phyloP scores from a whole-genome alignment of 2,329 filamentous ascomycete species.

The Sporothrix pseudoabietina region DNA sequence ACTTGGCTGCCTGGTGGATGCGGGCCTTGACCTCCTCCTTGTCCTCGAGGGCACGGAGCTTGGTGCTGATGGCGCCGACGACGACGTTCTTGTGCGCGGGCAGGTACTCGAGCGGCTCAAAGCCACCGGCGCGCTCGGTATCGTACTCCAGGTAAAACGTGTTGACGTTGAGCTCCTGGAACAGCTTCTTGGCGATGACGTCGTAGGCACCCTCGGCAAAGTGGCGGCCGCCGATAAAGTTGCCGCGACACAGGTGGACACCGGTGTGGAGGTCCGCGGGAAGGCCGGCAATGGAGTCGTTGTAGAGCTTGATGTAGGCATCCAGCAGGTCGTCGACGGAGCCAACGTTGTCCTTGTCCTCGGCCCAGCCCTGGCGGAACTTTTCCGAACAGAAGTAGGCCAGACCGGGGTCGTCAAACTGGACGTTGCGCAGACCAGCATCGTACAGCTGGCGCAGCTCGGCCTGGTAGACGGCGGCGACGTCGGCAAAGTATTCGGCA shows the following conservation, averaged over 20 bases:
- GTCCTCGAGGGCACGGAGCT: conserved; percentile 42
- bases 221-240: conserved; percentile 64
- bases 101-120: conserved; percentile 63
- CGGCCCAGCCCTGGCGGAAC: conserved; percentile 66
- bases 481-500: conserved; percentile 54
- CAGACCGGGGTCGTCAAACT: conserved; percentile 64
- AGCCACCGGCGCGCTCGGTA: conserved; percentile 60
- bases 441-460: conserved; percentile 54
- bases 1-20: conserved; percentile 61
- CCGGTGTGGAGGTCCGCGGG: conserved; percentile 70
- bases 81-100: conserved; percentile 64
- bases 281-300: conserved; percentile 64
- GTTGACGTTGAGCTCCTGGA: conserved; percentile 60
- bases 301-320: conserved; percentile 72
- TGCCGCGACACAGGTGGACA: conserved; percentile 66
- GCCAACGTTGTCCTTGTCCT: conserved; percentile 59
- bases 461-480: conserved; percentile 53
- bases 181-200: conserved; percentile 62
- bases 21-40: conserved; percentile 56
- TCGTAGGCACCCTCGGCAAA: conserved; percentile 68
- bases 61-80: conserved; percentile 54
- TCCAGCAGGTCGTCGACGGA: conserved; percentile 67
- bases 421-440: conserved; percentile 55
- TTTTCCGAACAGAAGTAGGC: conserved; percentile 69
- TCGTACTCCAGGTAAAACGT: conserved; percentile 54